Base-by-base conservation (phyloP, 306 rosid species). In the Vachellia pachyceras region DNA sequence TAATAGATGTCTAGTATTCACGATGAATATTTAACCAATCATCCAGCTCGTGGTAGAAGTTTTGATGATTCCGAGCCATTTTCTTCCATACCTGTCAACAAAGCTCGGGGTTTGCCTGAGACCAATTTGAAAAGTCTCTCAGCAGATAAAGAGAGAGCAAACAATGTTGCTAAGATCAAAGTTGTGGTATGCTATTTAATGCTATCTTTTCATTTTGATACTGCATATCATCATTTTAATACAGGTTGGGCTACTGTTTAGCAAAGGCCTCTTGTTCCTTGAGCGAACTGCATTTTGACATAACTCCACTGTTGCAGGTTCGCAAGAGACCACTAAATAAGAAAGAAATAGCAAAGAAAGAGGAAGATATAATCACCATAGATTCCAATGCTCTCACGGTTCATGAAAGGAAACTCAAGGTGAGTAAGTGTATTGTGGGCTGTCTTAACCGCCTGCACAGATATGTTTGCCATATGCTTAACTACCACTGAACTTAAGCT, bases 391-490 rank as follows among this genome's bases (percentile, higher is more conserved):
- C 74, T 79, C 91, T 93, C 74, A 93, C 96, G 7, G 94, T 87
- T 82, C 97, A 91, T 77, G 97, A 93, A 86, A 91, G 94, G 86
- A 93, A 91, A 85, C 90, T 90, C 54, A 91, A 93, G 92, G 97
- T 90, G 84, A 79, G 88, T 68, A 45, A 42, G 45, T 64, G n/a
- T 58, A 72, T 76, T 20, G 45, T 55, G 75, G 80, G 15, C 44
- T 60, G 64, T 77, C 61, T 37, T 42, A 18, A 67, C 76, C 50
- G 46, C 35, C 35, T 37, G 54, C 11, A 6, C 55, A 10, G 37
- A n/a, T 42, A 40, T 18, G 9, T 45, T 70, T 45, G 54, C 37
- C 54, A 10, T 42, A 6, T 70, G 10, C 33, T 44, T 44, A 25
- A 6, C 25, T 44, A 60, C 44, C 18, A 8, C 8, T n/a, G 49